A percentile compares a stretch with the other conserved stretches of the same genome.
These are phyloP conservation scores for Cerioporus squamosus DNA, from an alignment of 1,284 basidiomycete genomes.

Conservation along the genomic window DNA sequence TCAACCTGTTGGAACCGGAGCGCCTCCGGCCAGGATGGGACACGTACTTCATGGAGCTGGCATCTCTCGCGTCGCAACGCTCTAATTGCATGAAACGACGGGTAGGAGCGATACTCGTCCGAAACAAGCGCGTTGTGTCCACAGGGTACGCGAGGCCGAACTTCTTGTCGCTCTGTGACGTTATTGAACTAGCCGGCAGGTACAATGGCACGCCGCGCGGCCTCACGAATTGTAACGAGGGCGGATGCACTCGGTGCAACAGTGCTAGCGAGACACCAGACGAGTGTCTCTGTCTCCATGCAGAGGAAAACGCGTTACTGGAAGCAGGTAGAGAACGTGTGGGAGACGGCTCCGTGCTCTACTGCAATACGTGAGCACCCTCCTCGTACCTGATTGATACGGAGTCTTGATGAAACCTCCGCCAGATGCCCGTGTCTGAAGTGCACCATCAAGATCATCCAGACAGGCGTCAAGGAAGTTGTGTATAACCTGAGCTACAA, in stretches of 20 bases:
- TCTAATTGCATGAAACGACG: conserved; percentile 99
- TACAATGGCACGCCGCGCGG: conserved; percentile 98
- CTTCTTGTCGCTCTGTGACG: not conserved
- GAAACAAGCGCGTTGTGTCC: conserved; percentile 87
- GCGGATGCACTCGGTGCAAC: conserved; percentile 87
- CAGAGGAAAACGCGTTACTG: conserved; percentile 96
- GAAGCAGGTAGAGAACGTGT: conserved; percentile 90
- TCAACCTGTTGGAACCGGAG: conserved; percentile 75
- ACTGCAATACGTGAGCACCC: conserved; percentile 81
- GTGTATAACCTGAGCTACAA: conserved; percentile 97
- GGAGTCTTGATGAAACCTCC: not conserved
- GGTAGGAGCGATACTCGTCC: conserved; percentile 91
- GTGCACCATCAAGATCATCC: conserved; percentile 97
- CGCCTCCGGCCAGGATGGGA: conserved; percentile 91
- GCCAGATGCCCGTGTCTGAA: conserved; percentile 93
- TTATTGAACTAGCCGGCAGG: too few relatives aligned
- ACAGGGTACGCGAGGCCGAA: conserved; percentile 69
- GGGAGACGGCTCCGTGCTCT: conserved; percentile 83
- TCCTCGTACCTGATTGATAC: conserved; percentile 3
- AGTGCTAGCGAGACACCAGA: conserved; percentile 61
- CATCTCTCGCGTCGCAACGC: conserved; percentile 83
- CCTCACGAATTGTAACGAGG: conserved; percentile 86
- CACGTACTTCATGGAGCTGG: conserved; percentile 95
- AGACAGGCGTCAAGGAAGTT: conserved; percentile 91
- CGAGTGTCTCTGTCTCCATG: conserved; percentile 95